Base-by-base conservation (phyloP, 192 early-diverging fungal genomes). In the Coemansia sp. region DNA sequence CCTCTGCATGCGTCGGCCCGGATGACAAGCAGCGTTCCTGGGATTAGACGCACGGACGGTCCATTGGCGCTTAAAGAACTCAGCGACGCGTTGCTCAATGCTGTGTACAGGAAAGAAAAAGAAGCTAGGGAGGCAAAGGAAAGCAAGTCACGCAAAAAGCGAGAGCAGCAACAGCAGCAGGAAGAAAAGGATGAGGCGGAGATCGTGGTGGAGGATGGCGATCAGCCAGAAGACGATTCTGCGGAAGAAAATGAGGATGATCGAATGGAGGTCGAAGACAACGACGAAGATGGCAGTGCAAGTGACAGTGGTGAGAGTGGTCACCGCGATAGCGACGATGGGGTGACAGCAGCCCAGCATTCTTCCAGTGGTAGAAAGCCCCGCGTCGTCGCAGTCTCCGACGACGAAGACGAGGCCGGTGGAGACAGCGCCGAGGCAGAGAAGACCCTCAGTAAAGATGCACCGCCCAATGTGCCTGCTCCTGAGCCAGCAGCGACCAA, bases 361-460 rank as follows among this genome's bases (percentile, higher is more conserved):
- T 4, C 30, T 38, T 38, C 36, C 4, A 36, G 12, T 5, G n/a
- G 34, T 18, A 22, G 7, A 30, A 38, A 57, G 57, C 42, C n/a
- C 2, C 48, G 64, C 33, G 52, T 54, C 12, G 63, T 30, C 0
- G 61, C 33, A 0, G 66, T 64, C 17, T 48, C 56, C 7, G 64
- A 59, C 34, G 77, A 80, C 30, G 77, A 80, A 3, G 76, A 80
- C 17, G 60, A 69, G 4, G 68, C 18, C 5, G 20, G 20, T 28
- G 48, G 45, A 12, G 54, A 38, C 11, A 38, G 36, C 36, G 36
- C 22, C 22, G 22, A 25, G 22, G 22, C 22, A 25, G 22, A 25
- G 22, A 25, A 25, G 22, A 25, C 22, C 22, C 22, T 25, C 22
- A 25, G 22, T 25, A 25, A 25, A 25, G 22, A 25, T 25, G 22